Evolutionary conservation across 2,329 filamentous ascomycete genomes (phyloP), one percentile per base, ranked within the genome.

Genomic region (Colletotrichum liriopes): DNA sequence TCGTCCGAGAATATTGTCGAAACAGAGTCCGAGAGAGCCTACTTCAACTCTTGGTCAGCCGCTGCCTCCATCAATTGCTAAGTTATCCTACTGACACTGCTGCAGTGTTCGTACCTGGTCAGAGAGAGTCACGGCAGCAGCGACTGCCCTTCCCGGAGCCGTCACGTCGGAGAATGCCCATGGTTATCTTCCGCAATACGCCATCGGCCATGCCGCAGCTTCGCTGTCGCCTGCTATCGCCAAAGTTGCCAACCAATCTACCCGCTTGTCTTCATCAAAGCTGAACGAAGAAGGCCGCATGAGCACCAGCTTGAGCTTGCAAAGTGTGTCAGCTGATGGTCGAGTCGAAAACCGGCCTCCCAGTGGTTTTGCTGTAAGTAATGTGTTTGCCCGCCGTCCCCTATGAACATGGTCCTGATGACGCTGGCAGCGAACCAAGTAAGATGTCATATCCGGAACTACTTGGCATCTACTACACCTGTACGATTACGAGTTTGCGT

Each of bases 101-200:
- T 37, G 16, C 37, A 72, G 69, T 39, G 69, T 72, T 47, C 69
- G 69, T 58, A 45, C 65, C 32, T 72, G 69, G 69, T 72, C 69
- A 9, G 69, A 86, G 78, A 88, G 86, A 75, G 85, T 85, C n/a
- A 83, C 86, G 45, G 81, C 86, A 16, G 88, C 85, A 71, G 85
- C 82, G 56, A 81, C 81, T 55, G 84, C 79, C 9, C 80, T 86
- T 55, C 85, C 86, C 14, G 82, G 87, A 61, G 81, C 87, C 12
- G 79, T 90, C 59, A 88, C 87, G 3, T 86, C 88, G 4, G 86
- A 85, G 55, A 89, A 87, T 16, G 88, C 85, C 9, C 87, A 85
- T 37, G 88, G 87, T n/a, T 84, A 86, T 54, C 79, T 90, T 56
- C 88, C 87, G 20, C 86, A 88, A 41, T 89, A 87, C 67, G 78